Conservation (phyloP, 768 basidiomycete species). For the Vararia minispora region DNA sequence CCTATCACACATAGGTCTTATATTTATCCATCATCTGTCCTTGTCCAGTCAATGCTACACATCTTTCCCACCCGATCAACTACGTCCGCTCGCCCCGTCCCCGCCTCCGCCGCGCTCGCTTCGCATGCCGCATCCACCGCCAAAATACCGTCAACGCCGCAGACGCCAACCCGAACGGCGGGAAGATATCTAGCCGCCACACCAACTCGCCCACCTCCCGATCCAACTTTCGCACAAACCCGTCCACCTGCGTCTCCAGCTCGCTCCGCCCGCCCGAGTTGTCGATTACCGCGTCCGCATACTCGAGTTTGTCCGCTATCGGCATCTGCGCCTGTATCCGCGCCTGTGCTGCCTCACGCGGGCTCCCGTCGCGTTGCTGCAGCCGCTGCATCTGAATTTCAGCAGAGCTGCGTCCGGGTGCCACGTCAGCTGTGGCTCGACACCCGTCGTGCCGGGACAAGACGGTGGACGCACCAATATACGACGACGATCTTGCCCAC, state of each 20-base stretch:
- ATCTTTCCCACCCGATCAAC: too few relatives aligned
- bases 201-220: constrained; percentile 44
- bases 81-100: too few relatives aligned
- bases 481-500: constrained; percentile 82
- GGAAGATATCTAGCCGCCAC: constrained; percentile 52
- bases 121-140: constrained; percentile 19
- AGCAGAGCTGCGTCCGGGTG: constrained; percentile 42
- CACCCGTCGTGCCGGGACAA: too few relatives aligned
- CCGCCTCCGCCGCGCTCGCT: constrained; percentile 5
- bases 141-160: constrained; percentile 29
- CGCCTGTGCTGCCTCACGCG: constrained; percentile 53
- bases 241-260: constrained; percentile 43
- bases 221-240: constrained; percentile 29
- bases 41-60: too few relatives aligned
- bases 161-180: constrained; percentile 40
- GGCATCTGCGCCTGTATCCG: constrained; percentile 76
- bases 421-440: neutral
- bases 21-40: too few relatives aligned
- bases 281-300: constrained; percentile 80
- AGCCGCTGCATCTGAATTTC: constrained; percentile 80
- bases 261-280: constrained; percentile 74
- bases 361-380: constrained; percentile 60
- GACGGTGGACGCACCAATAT: constrained; percentile 57
- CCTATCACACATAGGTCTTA: too few relatives aligned
- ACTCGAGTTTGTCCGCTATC: constrained; percentile 67